These are phyloP conservation scores for Apiosordaria backusii DNA, from an alignment of 495 filamentous ascomycete genomes.

Conservation along the genomic window DNA sequence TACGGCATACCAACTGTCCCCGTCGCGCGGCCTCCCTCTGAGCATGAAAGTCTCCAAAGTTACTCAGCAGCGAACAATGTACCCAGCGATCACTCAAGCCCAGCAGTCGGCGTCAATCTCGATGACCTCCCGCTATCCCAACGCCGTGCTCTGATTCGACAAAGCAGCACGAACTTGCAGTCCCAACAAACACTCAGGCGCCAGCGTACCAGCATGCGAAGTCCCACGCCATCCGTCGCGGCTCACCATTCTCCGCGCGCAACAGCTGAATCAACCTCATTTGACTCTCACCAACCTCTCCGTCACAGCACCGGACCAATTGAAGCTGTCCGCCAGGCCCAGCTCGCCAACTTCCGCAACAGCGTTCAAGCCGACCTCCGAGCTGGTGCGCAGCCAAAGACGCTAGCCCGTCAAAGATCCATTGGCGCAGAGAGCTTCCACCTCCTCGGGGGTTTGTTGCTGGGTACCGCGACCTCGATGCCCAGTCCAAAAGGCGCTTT, in stretches of 20 bases:
- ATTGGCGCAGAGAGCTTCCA: slow-evolving; percentile 20
- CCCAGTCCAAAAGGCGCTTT: slow-evolving; percentile 18
- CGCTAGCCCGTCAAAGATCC: neutral
- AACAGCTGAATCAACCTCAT: slow-evolving; percentile 34
- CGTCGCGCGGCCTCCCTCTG: slow-evolving; percentile 30
- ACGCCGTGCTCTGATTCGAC: slow-evolving; percentile 55
- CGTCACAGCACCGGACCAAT: slow-evolving; percentile 40
- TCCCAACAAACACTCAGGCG: slow-evolving; percentile 9
- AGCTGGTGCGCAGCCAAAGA: slow-evolving; percentile 10
- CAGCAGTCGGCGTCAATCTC: slow-evolving; percentile 29
- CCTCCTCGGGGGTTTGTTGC: neutral
- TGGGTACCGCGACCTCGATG: slow-evolving; percentile 15
- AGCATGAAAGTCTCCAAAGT: slow-evolving; percentile 30
- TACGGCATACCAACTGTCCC: slow-evolving; percentile 17
- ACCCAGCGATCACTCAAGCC: slow-evolving; percentile 14
- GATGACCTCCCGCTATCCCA: slow-evolving; percentile 76
- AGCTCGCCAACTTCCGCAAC: slow-evolving; percentile 73
- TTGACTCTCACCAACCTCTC: slow-evolving; percentile 57
- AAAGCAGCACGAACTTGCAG: slow-evolving; percentile 30
- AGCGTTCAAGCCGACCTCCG: slow-evolving; percentile 63
- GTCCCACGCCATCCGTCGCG: slow-evolving; percentile 21
- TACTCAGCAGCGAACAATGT: slow-evolving; percentile 20
- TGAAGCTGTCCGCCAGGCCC: slow-evolving; percentile 50
- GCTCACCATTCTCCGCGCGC: slow-evolving; percentile 12
- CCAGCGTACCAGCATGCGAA: neutral